Evolutionary conservation across 192 early-diverging fungal species (phyloP).

Genomic region (Entomortierella lignicola): DNA sequence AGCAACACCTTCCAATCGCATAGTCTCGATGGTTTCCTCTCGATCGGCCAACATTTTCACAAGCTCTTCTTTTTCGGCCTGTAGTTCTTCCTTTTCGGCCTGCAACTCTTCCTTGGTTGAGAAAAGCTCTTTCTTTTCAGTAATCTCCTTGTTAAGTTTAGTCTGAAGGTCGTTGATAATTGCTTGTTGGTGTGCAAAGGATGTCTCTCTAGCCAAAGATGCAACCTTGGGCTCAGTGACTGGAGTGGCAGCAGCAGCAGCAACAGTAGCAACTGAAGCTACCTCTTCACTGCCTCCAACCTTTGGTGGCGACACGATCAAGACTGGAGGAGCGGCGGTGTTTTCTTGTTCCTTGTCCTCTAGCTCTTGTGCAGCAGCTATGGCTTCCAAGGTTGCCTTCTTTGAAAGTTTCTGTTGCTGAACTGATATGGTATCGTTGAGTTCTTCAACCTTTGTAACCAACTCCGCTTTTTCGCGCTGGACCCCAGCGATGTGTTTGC

Average conservation of each 20-base stretch:
- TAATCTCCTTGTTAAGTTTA: slow-evolving; percentile 43
- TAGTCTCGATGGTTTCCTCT: slow-evolving; percentile 67
- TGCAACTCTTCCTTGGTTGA: slow-evolving; percentile 57
- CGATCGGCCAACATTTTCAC: slow-evolving; percentile 65
- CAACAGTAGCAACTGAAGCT: slow-evolving; percentile 1
- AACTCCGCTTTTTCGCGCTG: slow-evolving; percentile 73
- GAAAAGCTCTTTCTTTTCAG: slow-evolving; percentile 49
- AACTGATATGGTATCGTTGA: slow-evolving; percentile 60
- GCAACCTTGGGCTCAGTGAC: slow-evolving; percentile 23
- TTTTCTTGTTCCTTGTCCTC: slow-evolving; percentile 21
- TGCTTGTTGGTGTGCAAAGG: slow-evolving; percentile 45
- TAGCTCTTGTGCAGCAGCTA: slow-evolving; percentile 34
- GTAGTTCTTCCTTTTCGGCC: slow-evolving; percentile 55
- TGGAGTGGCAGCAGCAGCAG: not conserved
- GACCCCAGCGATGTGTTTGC: slow-evolving; percentile 62
- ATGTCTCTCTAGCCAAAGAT: slow-evolving; percentile 48
- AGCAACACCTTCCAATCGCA: slow-evolving; percentile 58
- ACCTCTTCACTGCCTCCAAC: not conserved
- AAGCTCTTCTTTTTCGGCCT: slow-evolving; percentile 65
- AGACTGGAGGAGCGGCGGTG: slow-evolving; percentile 7
- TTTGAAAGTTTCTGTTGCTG: slow-evolving; percentile 50
- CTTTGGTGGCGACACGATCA: slow-evolving; percentile 25
- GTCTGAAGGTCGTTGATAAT: slow-evolving; percentile 47
- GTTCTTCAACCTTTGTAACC: slow-evolving; percentile 65
- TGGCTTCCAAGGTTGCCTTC: slow-evolving; percentile 40